A percentile compares a stretch with the other conserved stretches of the same genome.
phyloP scores from a whole-genome alignment of 2,329 filamentous ascomycete genomes.

The Monilinia laxa region DNA sequence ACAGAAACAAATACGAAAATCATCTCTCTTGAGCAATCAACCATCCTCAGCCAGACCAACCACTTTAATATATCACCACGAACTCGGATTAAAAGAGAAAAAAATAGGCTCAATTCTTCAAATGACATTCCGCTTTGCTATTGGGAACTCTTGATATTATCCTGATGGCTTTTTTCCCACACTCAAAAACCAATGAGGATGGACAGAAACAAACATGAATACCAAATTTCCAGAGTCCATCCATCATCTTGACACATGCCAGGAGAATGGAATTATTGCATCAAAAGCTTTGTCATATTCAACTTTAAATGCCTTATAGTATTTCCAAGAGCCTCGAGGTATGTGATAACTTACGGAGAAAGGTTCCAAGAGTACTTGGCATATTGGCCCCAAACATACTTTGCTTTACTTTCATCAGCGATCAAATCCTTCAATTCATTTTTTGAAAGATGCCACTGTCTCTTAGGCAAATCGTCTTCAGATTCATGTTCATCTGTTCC shows the following conservation, averaged over 20 bases:
- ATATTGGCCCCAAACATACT: no score
- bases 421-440: background rate
- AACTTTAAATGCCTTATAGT: background rate
- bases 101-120: background rate
- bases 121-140: background rate
- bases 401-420: background rate
- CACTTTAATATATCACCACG: background rate
- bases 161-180: no score
- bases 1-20: background rate
- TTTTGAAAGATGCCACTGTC: background rate
- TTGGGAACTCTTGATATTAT: background rate
- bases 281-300: background rate
- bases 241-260: background rate
- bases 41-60: background rate
- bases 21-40: background rate
- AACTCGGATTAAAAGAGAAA: background rate
- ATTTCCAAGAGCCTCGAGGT: background rate
- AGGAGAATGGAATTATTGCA: background rate
- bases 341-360: background rate
- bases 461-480: slow-evolving; percentile 7
- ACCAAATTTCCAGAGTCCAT: background rate
- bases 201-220: background rate
- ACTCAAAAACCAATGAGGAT: no score
- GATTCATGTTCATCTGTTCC: background rate
- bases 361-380: background rate